phyloP scores from a whole-genome alignment of 176 grass and related monocot genomes.

The Oropetium thomaeum region DNA sequence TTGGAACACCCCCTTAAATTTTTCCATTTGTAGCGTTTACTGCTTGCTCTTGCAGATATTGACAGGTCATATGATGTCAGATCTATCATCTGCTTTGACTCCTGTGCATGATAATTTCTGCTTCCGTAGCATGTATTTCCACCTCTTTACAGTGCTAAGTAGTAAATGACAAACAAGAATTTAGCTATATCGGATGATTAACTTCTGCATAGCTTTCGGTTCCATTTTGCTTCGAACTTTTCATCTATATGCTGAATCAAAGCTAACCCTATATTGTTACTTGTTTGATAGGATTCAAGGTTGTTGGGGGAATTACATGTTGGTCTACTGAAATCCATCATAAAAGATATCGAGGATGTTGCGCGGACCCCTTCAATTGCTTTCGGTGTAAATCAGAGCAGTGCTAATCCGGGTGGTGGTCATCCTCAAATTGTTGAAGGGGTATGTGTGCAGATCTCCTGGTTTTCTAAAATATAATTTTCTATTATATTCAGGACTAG shows the following conservation, averaged over 20 bases:
- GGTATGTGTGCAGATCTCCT: slow-evolving; percentile 45
- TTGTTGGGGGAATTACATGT: slow-evolving; percentile 84
- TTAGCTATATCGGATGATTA: slow-evolving; percentile 1
- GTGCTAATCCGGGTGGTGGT: slow-evolving; percentile 69
- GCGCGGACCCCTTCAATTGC: slow-evolving; percentile 67
- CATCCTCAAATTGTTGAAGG: slow-evolving; percentile 87
- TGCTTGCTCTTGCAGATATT: too few relatives aligned
- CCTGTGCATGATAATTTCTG: background rate
- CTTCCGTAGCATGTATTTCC: background rate
- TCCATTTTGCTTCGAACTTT: background rate
- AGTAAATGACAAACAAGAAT: slow-evolving; percentile 2
- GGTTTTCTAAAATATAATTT: background rate
- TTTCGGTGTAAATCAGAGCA: slow-evolving; percentile 70
- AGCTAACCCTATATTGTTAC: slow-evolving; percentile 1
- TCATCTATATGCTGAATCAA: background rate
- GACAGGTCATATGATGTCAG: too few relatives aligned
- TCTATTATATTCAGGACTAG: slow-evolving; percentile 15
- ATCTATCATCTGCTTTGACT: slow-evolving; percentile 4
- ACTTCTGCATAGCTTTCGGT: background rate
- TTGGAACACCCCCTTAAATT: too few relatives aligned
- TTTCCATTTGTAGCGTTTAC: background rate
- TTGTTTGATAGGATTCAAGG: slow-evolving; percentile 71
- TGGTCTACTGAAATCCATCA: slow-evolving; percentile 74
- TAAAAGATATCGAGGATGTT: slow-evolving; percentile 98
- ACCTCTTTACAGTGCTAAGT: background rate